A percentile compares a stretch with the other conserved stretches of the same genome.
These are phyloP conservation scores for Kluyveromyces wickerhamii DNA, from an alignment of 805 yeast species.

Conservation along the genomic window DNA sequence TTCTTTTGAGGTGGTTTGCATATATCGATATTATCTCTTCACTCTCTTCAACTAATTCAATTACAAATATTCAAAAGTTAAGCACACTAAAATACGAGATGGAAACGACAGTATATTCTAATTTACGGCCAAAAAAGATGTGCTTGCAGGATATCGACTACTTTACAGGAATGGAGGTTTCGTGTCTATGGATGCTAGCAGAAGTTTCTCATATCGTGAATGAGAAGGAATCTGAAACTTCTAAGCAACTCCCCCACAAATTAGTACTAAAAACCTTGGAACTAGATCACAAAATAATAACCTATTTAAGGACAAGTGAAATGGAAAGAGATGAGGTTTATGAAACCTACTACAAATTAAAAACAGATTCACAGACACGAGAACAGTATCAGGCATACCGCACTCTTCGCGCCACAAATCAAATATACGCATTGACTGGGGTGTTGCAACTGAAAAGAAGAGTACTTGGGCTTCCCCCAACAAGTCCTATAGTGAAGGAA, in stretches of 20 bases:
- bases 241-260: constrained; percentile 10
- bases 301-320: constrained; percentile 18
- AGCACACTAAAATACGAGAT: constrained; percentile 20
- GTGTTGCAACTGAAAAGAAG: constrained; percentile 50
- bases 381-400: constrained; percentile 16
- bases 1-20: constrained; percentile 59
- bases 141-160: constrained; percentile 44
- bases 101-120: not conserved
- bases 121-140: constrained; percentile 15
- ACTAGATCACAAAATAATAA: constrained; percentile 28
- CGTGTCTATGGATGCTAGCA: constrained; percentile 49
- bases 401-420: constrained; percentile 40
- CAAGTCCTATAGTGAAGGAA: constrained; percentile 41
- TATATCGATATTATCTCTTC: constrained; percentile 63
- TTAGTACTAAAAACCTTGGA: constrained; percentile 32
- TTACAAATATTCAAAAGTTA: constrained; percentile 9
- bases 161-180: constrained; percentile 58
- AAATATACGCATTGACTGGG: constrained; percentile 45
- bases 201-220: constrained; percentile 38
- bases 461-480: constrained; percentile 42
- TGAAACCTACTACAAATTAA: constrained; percentile 6
- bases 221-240: constrained; percentile 19
- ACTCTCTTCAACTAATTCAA: constrained; percentile 41
- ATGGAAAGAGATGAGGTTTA: constrained; percentile 24
- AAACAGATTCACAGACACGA: constrained; percentile 6